These are phyloP conservation scores for Dactylis glomerata DNA, from an alignment of 176 grass and related monocot species.

Conservation along the genomic window DNA sequence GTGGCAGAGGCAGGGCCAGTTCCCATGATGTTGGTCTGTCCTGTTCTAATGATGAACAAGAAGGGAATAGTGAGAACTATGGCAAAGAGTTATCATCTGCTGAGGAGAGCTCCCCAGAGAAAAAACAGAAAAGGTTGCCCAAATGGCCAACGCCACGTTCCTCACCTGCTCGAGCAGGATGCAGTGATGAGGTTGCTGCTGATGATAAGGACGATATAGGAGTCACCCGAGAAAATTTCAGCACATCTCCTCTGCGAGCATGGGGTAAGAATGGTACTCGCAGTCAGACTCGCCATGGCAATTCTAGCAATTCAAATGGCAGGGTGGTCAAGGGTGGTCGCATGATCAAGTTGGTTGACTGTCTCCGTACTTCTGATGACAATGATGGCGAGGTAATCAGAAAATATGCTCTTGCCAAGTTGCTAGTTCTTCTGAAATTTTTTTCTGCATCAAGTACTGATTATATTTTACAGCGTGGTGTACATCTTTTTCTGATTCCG, in stretches of 20 bases:
- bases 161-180: slow-evolving; percentile 61
- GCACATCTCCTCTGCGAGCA: slow-evolving; percentile 58
- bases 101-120: slow-evolving; percentile 55
- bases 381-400: slow-evolving; percentile 55
- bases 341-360: slow-evolving; percentile 61
- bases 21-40: slow-evolving; percentile 32
- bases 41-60: slow-evolving; percentile 60
- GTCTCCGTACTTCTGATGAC: slow-evolving; percentile 61
- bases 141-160: slow-evolving; percentile 55
- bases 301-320: slow-evolving; percentile 52
- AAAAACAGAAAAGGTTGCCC: slow-evolving; percentile 49
- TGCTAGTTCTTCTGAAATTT: not conserved
- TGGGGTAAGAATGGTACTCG: slow-evolving; percentile 87
- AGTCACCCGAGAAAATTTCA: slow-evolving; percentile 43
- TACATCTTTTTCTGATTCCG: slow-evolving; percentile 68
- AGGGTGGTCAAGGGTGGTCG: slow-evolving; percentile 66
- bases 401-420: slow-evolving; percentile 21
- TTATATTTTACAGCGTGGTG: slow-evolving; percentile 50
- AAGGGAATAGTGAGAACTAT: slow-evolving; percentile 51
- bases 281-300: slow-evolving; percentile 69
- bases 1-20: slow-evolving; percentile 48
- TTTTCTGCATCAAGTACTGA: not conserved
- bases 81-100: slow-evolving; percentile 54
- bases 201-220: slow-evolving; percentile 67
- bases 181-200: slow-evolving; percentile 41